phyloP scores from a whole-genome alignment of 139 green algal genomes.

The Chlorella sp. region DNA sequence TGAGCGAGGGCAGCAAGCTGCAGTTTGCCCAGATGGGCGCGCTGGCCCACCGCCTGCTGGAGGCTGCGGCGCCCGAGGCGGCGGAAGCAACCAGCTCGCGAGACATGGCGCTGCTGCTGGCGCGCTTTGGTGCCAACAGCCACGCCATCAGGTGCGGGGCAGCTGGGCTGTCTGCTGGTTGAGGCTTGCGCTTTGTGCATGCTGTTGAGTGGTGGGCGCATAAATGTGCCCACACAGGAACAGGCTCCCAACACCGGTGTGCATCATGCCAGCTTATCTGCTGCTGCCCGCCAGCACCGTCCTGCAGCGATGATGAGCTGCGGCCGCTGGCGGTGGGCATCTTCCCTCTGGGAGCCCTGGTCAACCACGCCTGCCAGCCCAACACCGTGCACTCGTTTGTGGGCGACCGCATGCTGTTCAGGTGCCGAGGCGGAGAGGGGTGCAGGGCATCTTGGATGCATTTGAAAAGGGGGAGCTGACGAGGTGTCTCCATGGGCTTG shows the following conservation, averaged over 20 bases:
- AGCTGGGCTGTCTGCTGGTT: too few relatives aligned
- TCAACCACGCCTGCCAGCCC: constrained; percentile 79
- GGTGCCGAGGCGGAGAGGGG: constrained; percentile 26
- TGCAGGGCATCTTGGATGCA: neutral
- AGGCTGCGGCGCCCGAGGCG: neutral
- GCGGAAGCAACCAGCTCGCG: constrained; percentile 1
- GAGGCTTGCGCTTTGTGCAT: neutral
- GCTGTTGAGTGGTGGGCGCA: neutral
- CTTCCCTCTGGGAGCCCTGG: constrained; percentile 70
- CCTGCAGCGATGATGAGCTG: constrained; percentile 80
- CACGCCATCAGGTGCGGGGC: constrained; percentile 19
- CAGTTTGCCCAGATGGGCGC: constrained; percentile 75
- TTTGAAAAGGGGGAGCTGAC: neutral
- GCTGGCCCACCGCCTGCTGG: constrained; percentile 23
- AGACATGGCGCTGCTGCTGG: constrained; percentile 66
- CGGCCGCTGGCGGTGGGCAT: constrained; percentile 62
- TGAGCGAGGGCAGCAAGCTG: constrained; percentile 55
- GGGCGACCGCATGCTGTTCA: constrained; percentile 64
- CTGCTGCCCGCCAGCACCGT: neutral
- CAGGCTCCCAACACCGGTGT: too few relatives aligned
- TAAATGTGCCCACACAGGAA: neutral
- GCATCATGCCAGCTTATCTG: neutral
- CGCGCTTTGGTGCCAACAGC: constrained; percentile 39
- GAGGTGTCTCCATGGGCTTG: too few relatives aligned
- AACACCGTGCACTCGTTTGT: constrained; percentile 73